Percentiles rank a stretch among this genome's conserved stretches.
Evolutionary conservation across 2,329 filamentous ascomycete species (phyloP).

Genomic region (Colletotrichum echinochloae): DNA sequence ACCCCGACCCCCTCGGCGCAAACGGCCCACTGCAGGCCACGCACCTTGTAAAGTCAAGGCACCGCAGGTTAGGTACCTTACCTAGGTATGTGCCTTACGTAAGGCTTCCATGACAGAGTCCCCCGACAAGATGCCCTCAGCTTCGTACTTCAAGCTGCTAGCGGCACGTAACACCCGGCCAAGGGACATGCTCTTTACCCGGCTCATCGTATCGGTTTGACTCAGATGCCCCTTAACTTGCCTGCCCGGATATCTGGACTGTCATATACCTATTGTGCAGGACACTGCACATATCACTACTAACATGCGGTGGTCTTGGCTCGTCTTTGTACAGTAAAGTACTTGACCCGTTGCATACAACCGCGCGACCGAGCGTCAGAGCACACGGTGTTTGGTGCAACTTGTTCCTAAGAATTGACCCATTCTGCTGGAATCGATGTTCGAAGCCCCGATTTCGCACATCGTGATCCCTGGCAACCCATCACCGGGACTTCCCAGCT

Average conservation of each 20-base stretch:
- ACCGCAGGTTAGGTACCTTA: background rate
- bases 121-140: background rate
- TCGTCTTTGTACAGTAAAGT: background rate
- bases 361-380: background rate
- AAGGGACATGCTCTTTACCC: background rate
- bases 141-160: background rate
- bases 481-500: constrained; percentile 16
- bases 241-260: background rate
- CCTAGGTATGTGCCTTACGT: background rate
- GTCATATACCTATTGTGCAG: constrained; percentile 4
- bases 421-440: constrained; percentile 1
- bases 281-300: background rate
- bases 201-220: background rate
- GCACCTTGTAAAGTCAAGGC: background rate
- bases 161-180: constrained; percentile 1
- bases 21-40: background rate
- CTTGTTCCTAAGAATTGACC: background rate
- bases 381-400: background rate
- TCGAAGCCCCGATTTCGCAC: background rate
- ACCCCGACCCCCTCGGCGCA: background rate
- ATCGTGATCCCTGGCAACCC: constrained; percentile 5
- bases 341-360: background rate
- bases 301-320: background rate
- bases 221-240: background rate
- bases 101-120: background rate